These are phyloP conservation scores for Ceratocystis smalleyi DNA, from an alignment of 2,329 filamentous ascomycete species.

Conservation along the genomic window DNA sequence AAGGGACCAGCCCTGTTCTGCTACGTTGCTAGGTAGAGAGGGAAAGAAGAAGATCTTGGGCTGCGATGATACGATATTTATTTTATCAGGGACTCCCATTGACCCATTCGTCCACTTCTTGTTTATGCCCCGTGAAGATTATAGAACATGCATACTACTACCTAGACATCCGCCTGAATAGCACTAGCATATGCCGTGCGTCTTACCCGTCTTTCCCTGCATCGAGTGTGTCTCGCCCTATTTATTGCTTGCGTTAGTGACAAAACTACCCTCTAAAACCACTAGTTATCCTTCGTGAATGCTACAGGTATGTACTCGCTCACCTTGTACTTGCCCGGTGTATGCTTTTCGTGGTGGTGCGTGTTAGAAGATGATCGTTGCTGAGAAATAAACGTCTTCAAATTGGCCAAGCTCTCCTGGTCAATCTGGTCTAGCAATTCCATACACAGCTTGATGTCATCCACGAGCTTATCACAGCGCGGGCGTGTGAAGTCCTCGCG, in stretches of 20 bases:
- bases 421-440: conserved; percentile 61
- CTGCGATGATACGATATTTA: too few species aligned
- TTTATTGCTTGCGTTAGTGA: neutral
- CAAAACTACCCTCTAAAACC: neutral
- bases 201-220: conserved; percentile 82
- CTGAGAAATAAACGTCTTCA: conserved; percentile 47
- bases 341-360: conserved; percentile 40
- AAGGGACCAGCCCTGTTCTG: too few species aligned
- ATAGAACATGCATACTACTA: too few species aligned
- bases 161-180: too few species aligned
- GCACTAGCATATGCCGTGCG: conserved; percentile 63
- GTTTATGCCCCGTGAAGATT: too few species aligned
- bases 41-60: too few species aligned
- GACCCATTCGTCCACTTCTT: too few species aligned
- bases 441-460: conserved; percentile 64
- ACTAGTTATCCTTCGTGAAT: neutral
- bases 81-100: too few species aligned
- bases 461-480: conserved; percentile 63
- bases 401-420: conserved; percentile 49
- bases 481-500: conserved; percentile 79
- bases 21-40: too few species aligned
- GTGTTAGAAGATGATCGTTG: conserved; percentile 34
- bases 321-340: conserved; percentile 36
- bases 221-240: conserved; percentile 70
- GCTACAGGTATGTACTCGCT: conserved; percentile 19